Evolutionary conservation across 78 protist species (phyloP).

Genomic region (Dictyostelium capitatum): DNA sequence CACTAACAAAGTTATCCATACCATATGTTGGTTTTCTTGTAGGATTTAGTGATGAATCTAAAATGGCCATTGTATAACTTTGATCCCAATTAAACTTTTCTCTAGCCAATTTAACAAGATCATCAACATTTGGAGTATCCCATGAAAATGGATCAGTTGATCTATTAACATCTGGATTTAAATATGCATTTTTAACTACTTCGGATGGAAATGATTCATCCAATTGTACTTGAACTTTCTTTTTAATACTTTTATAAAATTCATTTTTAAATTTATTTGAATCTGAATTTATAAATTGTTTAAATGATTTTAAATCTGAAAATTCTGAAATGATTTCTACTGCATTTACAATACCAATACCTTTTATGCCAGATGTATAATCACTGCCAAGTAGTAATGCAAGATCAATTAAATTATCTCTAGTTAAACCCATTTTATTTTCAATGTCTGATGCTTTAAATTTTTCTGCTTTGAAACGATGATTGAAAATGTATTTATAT

Average conservation of each 20-base stretch:
- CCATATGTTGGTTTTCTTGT: neutral
- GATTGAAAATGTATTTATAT: slow-evolving; percentile 59
- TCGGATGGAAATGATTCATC: slow-evolving; percentile 55
- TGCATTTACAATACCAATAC: slow-evolving; percentile 85
- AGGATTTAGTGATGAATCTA: neutral
- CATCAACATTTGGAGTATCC: slow-evolving; percentile 31
- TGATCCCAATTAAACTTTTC: slow-evolving; percentile 64
- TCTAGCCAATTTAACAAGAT: neutral
- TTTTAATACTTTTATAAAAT: neutral
- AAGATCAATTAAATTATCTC: slow-evolving; percentile 39
- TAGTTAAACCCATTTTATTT: slow-evolving; percentile 10
- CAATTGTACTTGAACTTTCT: neutral
- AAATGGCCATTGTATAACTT: neutral
- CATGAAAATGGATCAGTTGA: slow-evolving; percentile 43
- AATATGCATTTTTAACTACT: slow-evolving; percentile 32
- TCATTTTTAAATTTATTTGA: neutral
- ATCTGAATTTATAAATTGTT: neutral
- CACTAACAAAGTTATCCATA: neutral
- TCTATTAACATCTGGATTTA: slow-evolving; percentile 35
- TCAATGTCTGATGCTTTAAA: slow-evolving; percentile 10
- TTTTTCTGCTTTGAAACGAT: slow-evolving; percentile 23
- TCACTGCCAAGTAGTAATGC: slow-evolving; percentile 73
- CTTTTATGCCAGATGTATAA: slow-evolving; percentile 80
- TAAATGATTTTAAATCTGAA: slow-evolving; percentile 40
- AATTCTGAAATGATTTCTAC: slow-evolving; percentile 77